Conservation (phyloP, 1,284 basidiomycete genomes). For the Fomes fomentarius region DNA sequence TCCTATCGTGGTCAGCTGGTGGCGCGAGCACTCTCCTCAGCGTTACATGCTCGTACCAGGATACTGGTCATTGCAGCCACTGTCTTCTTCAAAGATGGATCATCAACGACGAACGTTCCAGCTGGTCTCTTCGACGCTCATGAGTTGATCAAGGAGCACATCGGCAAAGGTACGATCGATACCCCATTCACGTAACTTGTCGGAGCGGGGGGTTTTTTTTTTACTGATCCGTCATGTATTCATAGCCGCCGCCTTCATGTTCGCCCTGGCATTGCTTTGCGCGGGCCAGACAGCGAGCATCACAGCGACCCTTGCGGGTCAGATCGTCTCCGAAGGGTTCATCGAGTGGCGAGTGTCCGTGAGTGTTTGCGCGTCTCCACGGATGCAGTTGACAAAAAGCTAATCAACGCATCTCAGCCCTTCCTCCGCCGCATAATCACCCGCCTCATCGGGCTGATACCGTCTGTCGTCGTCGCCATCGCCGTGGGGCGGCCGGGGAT, state of each 20-base stretch:
- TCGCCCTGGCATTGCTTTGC: slow-evolving; percentile 85
- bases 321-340: slow-evolving; percentile 94
- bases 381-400: background rate
- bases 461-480: slow-evolving; percentile 85
- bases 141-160: slow-evolving; percentile 63
- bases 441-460: slow-evolving; percentile 85
- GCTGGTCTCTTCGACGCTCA: slow-evolving; percentile 86
- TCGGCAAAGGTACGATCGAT: slow-evolving; percentile 64
- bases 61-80: slow-evolving; percentile 34
- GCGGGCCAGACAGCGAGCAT: slow-evolving; percentile 92
- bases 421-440: slow-evolving; percentile 83
- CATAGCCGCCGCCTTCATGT: slow-evolving; percentile 77
- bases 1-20: background rate
- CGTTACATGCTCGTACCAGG: slow-evolving; percentile 11
- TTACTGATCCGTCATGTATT: slow-evolving; percentile 20
- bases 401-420: slow-evolving; percentile 52
- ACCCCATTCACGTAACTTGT: slow-evolving; percentile 8
- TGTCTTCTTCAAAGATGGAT: slow-evolving; percentile 28
- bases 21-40: background rate
- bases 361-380: slow-evolving; percentile 30
- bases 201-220: too few relatives aligned
- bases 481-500: slow-evolving; percentile 79
- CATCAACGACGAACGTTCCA: slow-evolving; percentile 41
- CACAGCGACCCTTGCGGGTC: slow-evolving; percentile 90
- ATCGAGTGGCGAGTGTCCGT: slow-evolving; percentile 89